Evolutionary conservation across 305 asterid genomes (phyloP).

Genomic region (Solanum hybrid): DNA sequence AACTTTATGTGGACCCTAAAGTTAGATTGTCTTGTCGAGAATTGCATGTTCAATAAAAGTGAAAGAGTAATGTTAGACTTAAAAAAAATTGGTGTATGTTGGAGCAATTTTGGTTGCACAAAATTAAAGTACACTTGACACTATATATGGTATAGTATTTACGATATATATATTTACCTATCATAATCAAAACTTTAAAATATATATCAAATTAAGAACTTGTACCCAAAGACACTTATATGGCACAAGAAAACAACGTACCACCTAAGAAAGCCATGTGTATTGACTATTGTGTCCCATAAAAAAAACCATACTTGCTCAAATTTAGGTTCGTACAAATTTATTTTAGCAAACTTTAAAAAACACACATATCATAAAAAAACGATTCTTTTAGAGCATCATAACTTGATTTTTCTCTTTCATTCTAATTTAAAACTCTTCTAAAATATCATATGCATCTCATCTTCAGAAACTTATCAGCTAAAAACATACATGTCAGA

Average conservation of each 20-base stretch:
- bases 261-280: not conserved
- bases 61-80: no score
- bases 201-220: not conserved
- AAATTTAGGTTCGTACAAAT: no score
- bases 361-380: no score
- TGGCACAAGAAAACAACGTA: not conserved
- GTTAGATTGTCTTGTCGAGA: no score
- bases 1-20: no score
- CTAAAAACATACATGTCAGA: no score
- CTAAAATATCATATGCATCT: not conserved
- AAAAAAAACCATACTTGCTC: not conserved
- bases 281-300: not conserved
- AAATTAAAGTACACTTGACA: not conserved
- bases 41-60: no score
- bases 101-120: not conserved
- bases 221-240: not conserved
- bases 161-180: not conserved
- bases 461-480: fast-evolving
- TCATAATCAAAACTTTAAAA: not conserved
- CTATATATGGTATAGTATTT: not conserved
- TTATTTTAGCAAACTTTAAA: no score
- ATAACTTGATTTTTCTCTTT: no score
- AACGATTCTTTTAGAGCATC: not conserved
- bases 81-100: not conserved
- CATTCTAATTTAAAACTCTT: not conserved